Conservation (phyloP, 2,329 filamentous ascomycete species). For the Dactylonectria macrodidyma region DNA sequence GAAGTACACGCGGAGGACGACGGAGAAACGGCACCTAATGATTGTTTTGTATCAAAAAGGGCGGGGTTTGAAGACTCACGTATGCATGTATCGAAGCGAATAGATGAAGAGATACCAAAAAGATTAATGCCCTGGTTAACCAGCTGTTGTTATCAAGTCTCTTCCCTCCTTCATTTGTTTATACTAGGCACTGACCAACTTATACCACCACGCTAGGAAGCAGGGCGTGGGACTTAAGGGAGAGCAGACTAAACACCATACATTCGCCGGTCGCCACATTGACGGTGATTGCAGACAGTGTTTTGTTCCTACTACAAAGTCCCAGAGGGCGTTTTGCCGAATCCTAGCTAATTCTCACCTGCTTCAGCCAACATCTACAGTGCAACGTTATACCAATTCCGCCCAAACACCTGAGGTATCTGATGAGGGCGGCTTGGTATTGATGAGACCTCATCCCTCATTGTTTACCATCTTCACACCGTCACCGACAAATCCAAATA, state of each 20-base stretch:
- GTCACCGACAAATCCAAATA: too few relatives aligned
- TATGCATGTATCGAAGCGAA: neutral
- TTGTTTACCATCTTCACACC: too few relatives aligned
- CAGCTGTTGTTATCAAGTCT: neutral
- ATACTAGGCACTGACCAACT: neutral
- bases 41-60: constrained; percentile 1
- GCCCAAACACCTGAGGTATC: too few relatives aligned
- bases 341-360: too few relatives aligned
- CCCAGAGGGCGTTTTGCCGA: too few relatives aligned
- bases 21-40: constrained; percentile 74
- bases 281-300: constrained; percentile 21
- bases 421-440: too few relatives aligned
- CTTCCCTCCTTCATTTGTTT: neutral
- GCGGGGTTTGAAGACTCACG: neutral
- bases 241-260: constrained; percentile 29
- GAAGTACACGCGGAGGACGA: constrained; percentile 87
- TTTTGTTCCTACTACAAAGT: neutral
- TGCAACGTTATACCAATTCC: too few relatives aligned
- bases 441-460: too few relatives aligned
- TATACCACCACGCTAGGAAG: neutral
- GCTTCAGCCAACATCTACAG: too few relatives aligned
- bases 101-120: constrained; percentile 16
- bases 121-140: neutral
- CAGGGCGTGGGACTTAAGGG: constrained; percentile 7
- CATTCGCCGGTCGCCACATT: constrained; percentile 33